These are phyloP conservation scores for Penicillium herquei DNA, from an alignment of 495 filamentous ascomycete genomes.

Conservation along the genomic window DNA sequence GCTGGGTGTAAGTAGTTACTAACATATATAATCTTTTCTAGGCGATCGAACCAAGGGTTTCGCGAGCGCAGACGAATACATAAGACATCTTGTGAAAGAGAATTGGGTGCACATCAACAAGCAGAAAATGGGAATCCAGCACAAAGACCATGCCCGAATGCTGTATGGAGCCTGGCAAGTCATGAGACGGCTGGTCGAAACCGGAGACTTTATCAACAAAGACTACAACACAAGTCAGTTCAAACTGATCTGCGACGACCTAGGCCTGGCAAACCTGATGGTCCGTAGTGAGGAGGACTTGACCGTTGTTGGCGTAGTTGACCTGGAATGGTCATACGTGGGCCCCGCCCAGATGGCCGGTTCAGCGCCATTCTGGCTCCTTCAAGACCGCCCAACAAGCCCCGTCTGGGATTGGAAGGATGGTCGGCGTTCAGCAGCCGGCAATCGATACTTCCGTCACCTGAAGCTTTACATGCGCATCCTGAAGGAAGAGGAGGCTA, in stretches of 20 bases:
- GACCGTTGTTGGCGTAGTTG: slow-evolving; percentile 34
- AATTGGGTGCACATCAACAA: slow-evolving; percentile 33
- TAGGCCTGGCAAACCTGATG: slow-evolving; percentile 36
- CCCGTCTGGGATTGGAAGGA: slow-evolving; percentile 23
- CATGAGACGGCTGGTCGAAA: slow-evolving; percentile 21
- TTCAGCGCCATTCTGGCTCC: slow-evolving; percentile 38
- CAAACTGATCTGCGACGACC: slow-evolving; percentile 38
- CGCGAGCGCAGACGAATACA: slow-evolving; percentile 29
- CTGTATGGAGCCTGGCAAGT: slow-evolving; percentile 27
- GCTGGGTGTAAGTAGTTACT: too few species aligned
- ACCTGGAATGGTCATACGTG: slow-evolving; percentile 37
- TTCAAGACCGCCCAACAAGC: slow-evolving; percentile 28
- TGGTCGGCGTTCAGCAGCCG: too few species aligned
- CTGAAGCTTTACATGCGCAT: too few species aligned
- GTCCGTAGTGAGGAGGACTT: slow-evolving; percentile 29
- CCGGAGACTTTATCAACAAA: slow-evolving; percentile 14
- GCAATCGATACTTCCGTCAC: too few species aligned
- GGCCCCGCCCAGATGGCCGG: slow-evolving; percentile 36
- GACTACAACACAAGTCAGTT: slow-evolving; percentile 30
- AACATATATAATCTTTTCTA: slow-evolving; percentile 1
- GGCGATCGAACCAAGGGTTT: slow-evolving; percentile 33
- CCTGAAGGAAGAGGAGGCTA: too few species aligned
- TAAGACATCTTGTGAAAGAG: slow-evolving; percentile 29
- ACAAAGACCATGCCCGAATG: slow-evolving; percentile 18
- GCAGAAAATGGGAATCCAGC: slow-evolving; percentile 34